Base-by-base conservation (phyloP, 331 rosid species). In the Pyrus hybrid region DNA sequence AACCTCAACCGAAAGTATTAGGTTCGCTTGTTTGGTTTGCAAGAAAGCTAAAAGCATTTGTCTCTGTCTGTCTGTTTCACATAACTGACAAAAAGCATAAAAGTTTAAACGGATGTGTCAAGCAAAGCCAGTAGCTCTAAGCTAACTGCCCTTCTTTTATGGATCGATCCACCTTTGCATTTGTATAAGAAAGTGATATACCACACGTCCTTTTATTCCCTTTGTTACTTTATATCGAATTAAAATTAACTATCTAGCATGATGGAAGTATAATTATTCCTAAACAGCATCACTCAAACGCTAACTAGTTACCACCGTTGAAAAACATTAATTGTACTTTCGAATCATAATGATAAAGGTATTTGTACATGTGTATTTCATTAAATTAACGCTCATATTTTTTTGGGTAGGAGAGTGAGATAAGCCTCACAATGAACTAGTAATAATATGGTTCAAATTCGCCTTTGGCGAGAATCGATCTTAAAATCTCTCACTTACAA, bases 1-100 rank as follows among this genome's bases (percentile, higher is more conserved):
- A 64, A 76, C 72, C 78, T 47, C 73, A 77, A 77, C 67, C 78
- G 67, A 79, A 85, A 83, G 87, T 16, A 74, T 79, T 67, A 61
- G 79, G 75, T 80, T 68, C 82, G 37, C 41, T 73, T 67, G 79
- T 79, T 83, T 83, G 73, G 66, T 85, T 76, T 71, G 75, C 81
- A 71, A 79, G 85, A 74, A 81, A 73, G 72, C 57, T 65, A 64
- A 80, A 80, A 51, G 63, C 71, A 41, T 58, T 26, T 80, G 73
- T 80, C 49, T 72, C 13, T 78, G 23, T 76, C 77, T 73, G 71
- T 80, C 74, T 68, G 76, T 75, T 74, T 60, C 77, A 68, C 67
- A 57, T 35, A 83, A 75, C 76, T 49, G 83, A 65, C 37, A 56
- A 58, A 69, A 51, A 41, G 49, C 49, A 41, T 10, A 41, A 71